phyloP scores from a whole-genome alignment of 768 basidiomycete species.

The Neoboletus brunneissimus region DNA sequence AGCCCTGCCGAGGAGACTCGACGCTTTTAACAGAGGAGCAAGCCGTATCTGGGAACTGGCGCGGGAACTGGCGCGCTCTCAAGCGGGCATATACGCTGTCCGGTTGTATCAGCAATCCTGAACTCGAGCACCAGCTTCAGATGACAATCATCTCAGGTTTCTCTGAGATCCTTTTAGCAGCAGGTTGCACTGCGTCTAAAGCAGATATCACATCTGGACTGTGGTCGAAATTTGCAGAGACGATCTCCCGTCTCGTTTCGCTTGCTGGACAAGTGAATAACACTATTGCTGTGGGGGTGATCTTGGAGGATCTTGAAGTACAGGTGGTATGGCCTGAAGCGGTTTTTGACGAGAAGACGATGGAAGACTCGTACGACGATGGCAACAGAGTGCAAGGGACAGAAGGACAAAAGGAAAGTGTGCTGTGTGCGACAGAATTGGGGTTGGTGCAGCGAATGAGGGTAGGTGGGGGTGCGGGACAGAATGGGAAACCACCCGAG shows the following conservation, averaged over 20 bases:
- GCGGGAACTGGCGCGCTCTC: constrained; percentile 12
- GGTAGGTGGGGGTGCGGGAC: constrained; percentile 6
- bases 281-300: constrained; percentile 19
- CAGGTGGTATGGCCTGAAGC: constrained; percentile 10
- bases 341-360: constrained; percentile 11
- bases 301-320: constrained; percentile 30
- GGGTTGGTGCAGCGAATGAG: constrained; percentile 28
- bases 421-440: constrained; percentile 35
- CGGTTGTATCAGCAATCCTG: constrained; percentile 5
- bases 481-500: constrained; percentile 15
- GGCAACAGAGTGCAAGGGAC: constrained; percentile 2
- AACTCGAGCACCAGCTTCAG: constrained; percentile 11
- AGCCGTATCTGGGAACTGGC: constrained; percentile 35
- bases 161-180: constrained; percentile 26
- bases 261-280: constrained; percentile 45
- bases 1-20: background rate
- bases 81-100: background rate
- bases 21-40: constrained; percentile 35
- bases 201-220: constrained; percentile 38
- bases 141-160: constrained; percentile 18
- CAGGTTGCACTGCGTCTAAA: constrained; percentile 20
- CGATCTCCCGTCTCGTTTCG: constrained; percentile 40
- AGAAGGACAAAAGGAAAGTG: constrained; percentile 2
- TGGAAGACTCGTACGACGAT: constrained; percentile 27
- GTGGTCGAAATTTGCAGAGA: constrained; percentile 39